A percentile compares a stretch with the other conserved stretches of the same genome.
phyloP scores from a whole-genome alignment of 2,329 filamentous ascomycete species.

The Alternaria sp. region DNA sequence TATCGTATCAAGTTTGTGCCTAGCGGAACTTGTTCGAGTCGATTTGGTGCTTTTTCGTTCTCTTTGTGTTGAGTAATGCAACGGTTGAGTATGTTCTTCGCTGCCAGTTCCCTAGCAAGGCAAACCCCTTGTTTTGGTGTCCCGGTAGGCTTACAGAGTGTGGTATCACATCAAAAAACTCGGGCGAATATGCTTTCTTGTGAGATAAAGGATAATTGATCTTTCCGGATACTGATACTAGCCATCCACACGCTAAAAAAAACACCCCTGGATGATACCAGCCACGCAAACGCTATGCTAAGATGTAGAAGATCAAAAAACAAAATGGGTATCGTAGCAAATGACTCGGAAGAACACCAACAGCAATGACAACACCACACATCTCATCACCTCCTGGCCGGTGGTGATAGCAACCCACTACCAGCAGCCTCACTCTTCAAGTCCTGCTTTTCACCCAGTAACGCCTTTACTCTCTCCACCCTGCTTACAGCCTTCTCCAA shows the following conservation, averaged over 20 bases:
- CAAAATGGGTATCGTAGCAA: slow-evolving; percentile 17
- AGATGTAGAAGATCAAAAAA: slow-evolving; percentile 10
- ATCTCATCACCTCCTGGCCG: slow-evolving; percentile 9
- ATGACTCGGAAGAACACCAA: slow-evolving; percentile 9
- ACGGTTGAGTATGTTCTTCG: background rate
- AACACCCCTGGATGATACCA: background rate
- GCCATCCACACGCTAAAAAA: background rate
- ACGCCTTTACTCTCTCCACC: slow-evolving; percentile 73
- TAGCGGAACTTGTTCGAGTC: background rate
- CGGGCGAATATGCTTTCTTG: background rate
- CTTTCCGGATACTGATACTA: background rate
- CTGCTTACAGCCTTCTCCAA: slow-evolving; percentile 74
- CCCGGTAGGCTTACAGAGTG: background rate
- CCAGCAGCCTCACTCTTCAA: background rate
- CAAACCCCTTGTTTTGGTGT: background rate
- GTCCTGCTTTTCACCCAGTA: slow-evolving; percentile 57
- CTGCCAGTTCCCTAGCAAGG: background rate
- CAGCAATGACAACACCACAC: background rate
- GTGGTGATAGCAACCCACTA: background rate
- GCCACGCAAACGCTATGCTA: slow-evolving; percentile 12
- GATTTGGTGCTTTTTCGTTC: background rate
- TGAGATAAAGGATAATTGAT: background rate
- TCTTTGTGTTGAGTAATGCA: background rate
- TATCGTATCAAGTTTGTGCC: background rate
- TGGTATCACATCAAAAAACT: background rate